Evolutionary conservation across 495 filamentous ascomycete genomes (phyloP), one percentile per base, ranked within the genome.

Genomic region (Podospora anserina): DNA sequence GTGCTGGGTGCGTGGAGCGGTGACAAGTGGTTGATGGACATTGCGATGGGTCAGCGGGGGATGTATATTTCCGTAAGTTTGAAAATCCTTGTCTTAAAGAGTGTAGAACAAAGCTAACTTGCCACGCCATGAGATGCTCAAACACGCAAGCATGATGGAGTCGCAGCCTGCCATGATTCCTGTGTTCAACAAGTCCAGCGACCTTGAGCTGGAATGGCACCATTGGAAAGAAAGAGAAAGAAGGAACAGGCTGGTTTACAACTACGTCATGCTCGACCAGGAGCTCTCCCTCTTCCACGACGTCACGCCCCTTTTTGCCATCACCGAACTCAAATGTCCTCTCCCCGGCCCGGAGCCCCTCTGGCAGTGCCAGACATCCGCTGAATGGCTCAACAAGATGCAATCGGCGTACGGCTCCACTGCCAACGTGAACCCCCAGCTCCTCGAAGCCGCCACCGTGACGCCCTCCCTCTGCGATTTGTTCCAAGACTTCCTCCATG

Each of bases 1-100:
- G 78, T 88, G 2, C 79, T 88, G 11, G 87, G 85, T 5, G 85
- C 84, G 0, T 90, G 88, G 88, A 87, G 87, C 71, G 87, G 88
- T 60, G 88, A 90, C 73, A 89, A 88, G 72, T 89, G 87, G 87
- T 87, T 88, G 59, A 90, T 90, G 87, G 87, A 89, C 69, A 89
- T 89, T 61, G 84, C 86, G 28, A 88, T 88, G 85, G 88, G 88
- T n/a, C 88, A 90, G 72, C 82, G 86, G 32, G 85, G 83, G 57
- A 88, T 89, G 86, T 90, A 90, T 70, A 83, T 88, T 63, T 82
- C 85, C 67, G 87, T 89, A 75, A 79, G 82, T 70, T 26, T 13
- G n/a, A 5, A 32, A 11, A 65, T 57, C 0, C 32, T 63, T 63
- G 44, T 49, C 6, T n/a, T 16, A 0, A 5, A 49, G 39, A 16